Percentiles rank a stretch among this genome's conserved stretches.
Evolutionary conservation across 2,329 filamentous ascomycete genomes (phyloP).

Genomic region (Fusarium anthophilum): DNA sequence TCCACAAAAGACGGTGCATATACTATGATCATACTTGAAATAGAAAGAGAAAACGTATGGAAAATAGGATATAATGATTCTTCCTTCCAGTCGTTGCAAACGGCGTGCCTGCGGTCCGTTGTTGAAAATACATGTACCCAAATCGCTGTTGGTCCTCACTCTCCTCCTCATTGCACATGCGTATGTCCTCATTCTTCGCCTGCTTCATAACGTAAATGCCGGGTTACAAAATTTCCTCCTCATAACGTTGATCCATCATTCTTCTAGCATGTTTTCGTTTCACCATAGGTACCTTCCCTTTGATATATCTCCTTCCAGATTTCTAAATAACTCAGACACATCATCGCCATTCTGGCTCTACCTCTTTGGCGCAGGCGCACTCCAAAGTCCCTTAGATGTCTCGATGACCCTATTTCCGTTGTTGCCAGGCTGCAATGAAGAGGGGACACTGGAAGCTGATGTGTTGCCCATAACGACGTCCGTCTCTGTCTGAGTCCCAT

Average conservation of each 20-base stretch:
- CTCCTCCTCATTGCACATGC: not conserved
- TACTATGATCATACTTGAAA: not conserved
- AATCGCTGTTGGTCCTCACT: not conserved
- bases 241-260: constrained; percentile 1
- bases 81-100: constrained; percentile 4
- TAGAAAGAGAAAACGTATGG: not conserved
- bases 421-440: constrained; percentile 64
- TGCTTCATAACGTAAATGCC: not conserved
- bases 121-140: constrained; percentile 3
- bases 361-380: constrained; percentile 44
- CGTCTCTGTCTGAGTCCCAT: constrained; percentile 53
- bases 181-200: not conserved
- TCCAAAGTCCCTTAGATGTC: constrained; percentile 72
- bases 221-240: not conserved
- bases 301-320: not conserved
- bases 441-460: constrained; percentile 51
- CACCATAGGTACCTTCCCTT: not conserved
- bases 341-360: constrained; percentile 19
- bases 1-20: not conserved
- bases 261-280: constrained; percentile 3
- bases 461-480: constrained; percentile 60
- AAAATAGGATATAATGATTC: constrained; percentile 5
- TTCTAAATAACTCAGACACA: not conserved
- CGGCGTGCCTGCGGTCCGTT: constrained; percentile 31
- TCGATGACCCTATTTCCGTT: constrained; percentile 67